Evolutionary conservation across 139 green algal species (phyloP).

Genomic region (Ettlia oleoabundans): DNA sequence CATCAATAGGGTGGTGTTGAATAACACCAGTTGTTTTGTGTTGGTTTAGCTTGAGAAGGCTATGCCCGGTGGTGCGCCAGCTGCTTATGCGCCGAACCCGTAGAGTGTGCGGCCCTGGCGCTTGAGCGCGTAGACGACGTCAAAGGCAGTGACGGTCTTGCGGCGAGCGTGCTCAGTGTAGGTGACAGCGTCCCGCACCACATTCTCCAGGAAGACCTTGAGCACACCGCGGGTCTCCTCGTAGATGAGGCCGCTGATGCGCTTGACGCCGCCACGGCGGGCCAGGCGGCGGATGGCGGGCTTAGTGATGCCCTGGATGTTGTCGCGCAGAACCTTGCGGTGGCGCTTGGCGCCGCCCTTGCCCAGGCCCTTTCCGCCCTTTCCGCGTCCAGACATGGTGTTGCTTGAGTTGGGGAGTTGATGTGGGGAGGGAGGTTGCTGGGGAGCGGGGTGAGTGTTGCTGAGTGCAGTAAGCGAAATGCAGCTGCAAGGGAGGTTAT

Average conservation of each 20-base stretch:
- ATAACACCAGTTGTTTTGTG: no score
- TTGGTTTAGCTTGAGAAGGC: no score
- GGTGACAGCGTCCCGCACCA: slow-evolving; percentile 94
- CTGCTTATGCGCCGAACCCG: slow-evolving; percentile 86
- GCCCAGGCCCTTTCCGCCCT: slow-evolving; percentile 94
- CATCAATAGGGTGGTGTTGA: no score
- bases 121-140: slow-evolving; percentile 97
- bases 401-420: no score
- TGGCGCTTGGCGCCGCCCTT: slow-evolving; percentile 93
- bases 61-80: no score
- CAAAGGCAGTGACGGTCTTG: slow-evolving; percentile 97
- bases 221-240: slow-evolving; percentile 90
- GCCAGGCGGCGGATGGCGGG: slow-evolving; percentile 84
- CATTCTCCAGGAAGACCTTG: slow-evolving; percentile 94
- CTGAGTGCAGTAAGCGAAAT: no score
- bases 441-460: no score
- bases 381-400: slow-evolving; percentile 92
- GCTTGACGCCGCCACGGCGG: slow-evolving; percentile 86
- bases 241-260: slow-evolving; percentile 89
- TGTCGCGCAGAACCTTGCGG: slow-evolving; percentile 86
- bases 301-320: slow-evolving; percentile 79
- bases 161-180: slow-evolving; percentile 97
- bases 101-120: slow-evolving; percentile 96
- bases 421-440: no score
- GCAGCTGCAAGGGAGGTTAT: no score